Percentiles rank a stretch among this genome's conserved stretches.
Conservation (phyloP, 306 rosid species). For the Cucurbita argyrosperma region DNA sequence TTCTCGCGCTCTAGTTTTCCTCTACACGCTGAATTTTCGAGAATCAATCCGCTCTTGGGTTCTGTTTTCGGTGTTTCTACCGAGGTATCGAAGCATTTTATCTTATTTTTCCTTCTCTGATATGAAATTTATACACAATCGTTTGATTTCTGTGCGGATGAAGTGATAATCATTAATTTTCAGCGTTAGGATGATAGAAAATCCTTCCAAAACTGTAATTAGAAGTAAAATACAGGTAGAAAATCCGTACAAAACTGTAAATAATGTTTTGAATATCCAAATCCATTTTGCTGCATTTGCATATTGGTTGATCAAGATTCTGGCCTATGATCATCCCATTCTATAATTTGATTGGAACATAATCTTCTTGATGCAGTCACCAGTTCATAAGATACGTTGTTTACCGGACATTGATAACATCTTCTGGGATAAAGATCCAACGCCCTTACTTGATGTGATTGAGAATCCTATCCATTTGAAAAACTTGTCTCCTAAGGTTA, state of each 20-base stretch:
- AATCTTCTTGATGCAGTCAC: slow-evolving; percentile 33
- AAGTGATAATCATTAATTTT: background rate
- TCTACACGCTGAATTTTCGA: slow-evolving; percentile 25
- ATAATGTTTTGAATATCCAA: background rate
- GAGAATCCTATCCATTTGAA: slow-evolving; percentile 80
- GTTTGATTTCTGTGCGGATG: background rate
- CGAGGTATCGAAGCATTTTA: slow-evolving; percentile 25
- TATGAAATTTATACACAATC: background rate
- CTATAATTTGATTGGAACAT: background rate
- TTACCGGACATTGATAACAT: slow-evolving; percentile 39
- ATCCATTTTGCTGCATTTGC: background rate
- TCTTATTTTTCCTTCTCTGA: background rate
- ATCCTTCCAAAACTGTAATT: background rate
- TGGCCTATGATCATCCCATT: background rate
- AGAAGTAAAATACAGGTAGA: background rate
- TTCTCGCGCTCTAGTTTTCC: slow-evolving; percentile 25
- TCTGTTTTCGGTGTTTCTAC: slow-evolving; percentile 21
- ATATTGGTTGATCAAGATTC: background rate
- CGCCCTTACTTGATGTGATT: slow-evolving; percentile 73
- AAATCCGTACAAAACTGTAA: background rate
- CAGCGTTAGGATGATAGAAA: background rate
- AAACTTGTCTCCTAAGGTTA: slow-evolving; percentile 59
- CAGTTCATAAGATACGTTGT: slow-evolving; percentile 27
- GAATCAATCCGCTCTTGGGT: slow-evolving; percentile 16
- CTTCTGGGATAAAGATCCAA: slow-evolving; percentile 48